These are phyloP conservation scores for Panellus pusillus DNA, from an alignment of 768 basidiomycete species.

Conservation along the genomic window DNA sequence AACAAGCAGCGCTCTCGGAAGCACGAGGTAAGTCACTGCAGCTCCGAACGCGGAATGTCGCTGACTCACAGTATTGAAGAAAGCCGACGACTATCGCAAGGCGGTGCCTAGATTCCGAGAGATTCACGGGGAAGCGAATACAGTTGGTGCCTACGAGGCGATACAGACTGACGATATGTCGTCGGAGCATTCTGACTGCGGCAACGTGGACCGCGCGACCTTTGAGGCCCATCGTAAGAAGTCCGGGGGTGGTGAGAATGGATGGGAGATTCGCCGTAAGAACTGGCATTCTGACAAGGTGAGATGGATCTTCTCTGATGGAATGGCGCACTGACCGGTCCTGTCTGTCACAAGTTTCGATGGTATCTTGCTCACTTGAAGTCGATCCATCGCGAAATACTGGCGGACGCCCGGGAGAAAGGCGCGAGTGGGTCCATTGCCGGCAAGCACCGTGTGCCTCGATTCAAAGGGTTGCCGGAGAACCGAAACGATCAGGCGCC, in stretches of 20 bases:
- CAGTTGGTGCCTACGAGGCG: too few species aligned
- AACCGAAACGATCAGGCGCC: background rate
- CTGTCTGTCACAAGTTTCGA: background rate
- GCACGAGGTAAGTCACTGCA: too few species aligned
- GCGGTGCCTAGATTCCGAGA: too few species aligned
- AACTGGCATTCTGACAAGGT: background rate
- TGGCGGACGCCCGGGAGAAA: background rate
- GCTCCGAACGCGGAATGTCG: too few species aligned
- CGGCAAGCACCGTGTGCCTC: background rate
- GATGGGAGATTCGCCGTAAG: background rate
- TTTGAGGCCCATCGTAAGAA: background rate
- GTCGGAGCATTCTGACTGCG: too few species aligned
- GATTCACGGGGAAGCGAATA: too few species aligned
- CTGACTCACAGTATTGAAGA: too few species aligned
- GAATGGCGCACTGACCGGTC: background rate
- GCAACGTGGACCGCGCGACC: background rate
- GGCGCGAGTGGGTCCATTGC: too few species aligned
- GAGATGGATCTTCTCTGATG: background rate
- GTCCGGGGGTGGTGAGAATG: background rate
- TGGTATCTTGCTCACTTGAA: background rate
- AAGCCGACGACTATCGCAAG: too few species aligned
- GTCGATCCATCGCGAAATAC: background rate
- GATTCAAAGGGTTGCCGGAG: background rate
- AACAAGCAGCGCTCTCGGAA: too few species aligned
- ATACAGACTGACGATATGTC: too few species aligned